Conservation (phyloP, 352 stramenopile genomes). For the Phytophthora europaea region DNA sequence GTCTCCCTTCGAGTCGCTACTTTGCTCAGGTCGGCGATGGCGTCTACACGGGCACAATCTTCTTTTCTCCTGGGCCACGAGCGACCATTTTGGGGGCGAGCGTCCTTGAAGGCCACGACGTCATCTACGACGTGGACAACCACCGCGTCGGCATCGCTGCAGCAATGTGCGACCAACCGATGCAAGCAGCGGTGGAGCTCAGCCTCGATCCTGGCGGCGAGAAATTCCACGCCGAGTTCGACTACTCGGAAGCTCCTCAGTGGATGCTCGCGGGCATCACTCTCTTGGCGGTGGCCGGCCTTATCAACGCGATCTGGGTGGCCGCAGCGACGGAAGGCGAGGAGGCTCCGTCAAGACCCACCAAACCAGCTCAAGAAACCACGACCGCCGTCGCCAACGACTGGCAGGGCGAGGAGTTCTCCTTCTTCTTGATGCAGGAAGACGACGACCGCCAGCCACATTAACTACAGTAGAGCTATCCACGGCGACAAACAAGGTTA, state of each 20-base stretch:
- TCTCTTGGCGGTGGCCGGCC: conserved; percentile 52
- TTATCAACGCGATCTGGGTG: conserved; percentile 67
- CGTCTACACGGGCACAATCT: conserved; percentile 73
- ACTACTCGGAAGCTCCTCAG: conserved; percentile 51
- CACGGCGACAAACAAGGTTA: conserved; percentile 15
- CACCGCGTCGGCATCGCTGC: conserved; percentile 68
- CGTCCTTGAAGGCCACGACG: conserved; percentile 71
- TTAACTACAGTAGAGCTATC: conserved; percentile 15
- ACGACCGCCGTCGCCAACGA: conserved; percentile 5
- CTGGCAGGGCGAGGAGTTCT: conserved; percentile 47
- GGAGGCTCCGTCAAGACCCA: not conserved
- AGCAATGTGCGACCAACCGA: conserved; percentile 58
- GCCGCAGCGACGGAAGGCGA: conserved; percentile 34
- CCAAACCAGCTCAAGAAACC: conserved; percentile 1
- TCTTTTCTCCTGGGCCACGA: conserved; percentile 70
- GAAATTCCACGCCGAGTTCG: conserved; percentile 52
- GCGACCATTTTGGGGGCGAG: conserved; percentile 82
- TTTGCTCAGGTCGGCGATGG: conserved; percentile 46
- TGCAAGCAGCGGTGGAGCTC: conserved; percentile 50
- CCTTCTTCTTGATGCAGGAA: conserved; percentile 68
- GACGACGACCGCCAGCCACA: conserved; percentile 25
- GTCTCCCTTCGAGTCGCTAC: conserved; percentile 61
- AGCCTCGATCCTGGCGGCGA: conserved; percentile 70
- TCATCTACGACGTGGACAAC: conserved; percentile 86
- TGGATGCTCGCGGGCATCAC: conserved; percentile 53